These are phyloP conservation scores for Cafeteria roenbergensis DNA, from an alignment of 108 stramenopile genomes.

Conservation along the genomic window DNA sequence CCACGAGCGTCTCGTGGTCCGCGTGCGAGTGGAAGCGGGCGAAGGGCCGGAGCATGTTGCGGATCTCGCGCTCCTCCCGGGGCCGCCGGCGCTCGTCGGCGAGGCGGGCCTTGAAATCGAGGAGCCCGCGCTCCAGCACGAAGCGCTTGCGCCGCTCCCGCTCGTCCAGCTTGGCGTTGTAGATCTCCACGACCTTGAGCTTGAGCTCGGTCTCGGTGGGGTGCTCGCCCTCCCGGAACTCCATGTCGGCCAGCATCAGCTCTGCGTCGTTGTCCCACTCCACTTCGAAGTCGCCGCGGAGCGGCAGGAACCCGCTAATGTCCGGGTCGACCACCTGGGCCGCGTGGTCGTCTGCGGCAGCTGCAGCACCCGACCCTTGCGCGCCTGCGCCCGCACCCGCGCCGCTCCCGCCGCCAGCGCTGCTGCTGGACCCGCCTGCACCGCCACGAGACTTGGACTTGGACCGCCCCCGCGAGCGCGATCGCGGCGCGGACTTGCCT, in stretches of 20 bases:
- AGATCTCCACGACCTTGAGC: slow-evolving; percentile 65
- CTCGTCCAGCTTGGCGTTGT: slow-evolving; percentile 71
- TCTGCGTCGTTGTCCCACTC: slow-evolving; percentile 93
- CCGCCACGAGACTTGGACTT: too few species aligned
- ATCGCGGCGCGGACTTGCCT: too few species aligned
- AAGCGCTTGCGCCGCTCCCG: slow-evolving; percentile 67
- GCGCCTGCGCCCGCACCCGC: too few species aligned
- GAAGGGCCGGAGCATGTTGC: slow-evolving; percentile 62
- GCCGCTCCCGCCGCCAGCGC: too few species aligned
- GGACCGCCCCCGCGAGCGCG: too few species aligned
- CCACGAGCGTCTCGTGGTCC: slow-evolving; percentile 67
- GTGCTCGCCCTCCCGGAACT: slow-evolving; percentile 61
- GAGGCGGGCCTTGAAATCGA: slow-evolving; percentile 63
- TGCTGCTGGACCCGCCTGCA: too few species aligned
- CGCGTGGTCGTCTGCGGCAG: neutral
- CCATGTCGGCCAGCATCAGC: slow-evolving; percentile 70
- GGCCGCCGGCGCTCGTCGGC: slow-evolving; percentile 47
- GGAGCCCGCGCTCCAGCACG: slow-evolving; percentile 54
- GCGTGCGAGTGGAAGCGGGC: slow-evolving; percentile 70
- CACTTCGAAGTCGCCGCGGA: slow-evolving; percentile 80
- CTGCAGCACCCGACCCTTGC: too few species aligned
- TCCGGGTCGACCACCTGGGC: neutral
- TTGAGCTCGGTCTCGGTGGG: slow-evolving; percentile 65
- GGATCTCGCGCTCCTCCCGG: slow-evolving; percentile 64
- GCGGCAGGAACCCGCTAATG: slow-evolving; percentile 23